Conservation (phyloP, 352 stramenopile species). For the Globisporangium mamillatum region DNA sequence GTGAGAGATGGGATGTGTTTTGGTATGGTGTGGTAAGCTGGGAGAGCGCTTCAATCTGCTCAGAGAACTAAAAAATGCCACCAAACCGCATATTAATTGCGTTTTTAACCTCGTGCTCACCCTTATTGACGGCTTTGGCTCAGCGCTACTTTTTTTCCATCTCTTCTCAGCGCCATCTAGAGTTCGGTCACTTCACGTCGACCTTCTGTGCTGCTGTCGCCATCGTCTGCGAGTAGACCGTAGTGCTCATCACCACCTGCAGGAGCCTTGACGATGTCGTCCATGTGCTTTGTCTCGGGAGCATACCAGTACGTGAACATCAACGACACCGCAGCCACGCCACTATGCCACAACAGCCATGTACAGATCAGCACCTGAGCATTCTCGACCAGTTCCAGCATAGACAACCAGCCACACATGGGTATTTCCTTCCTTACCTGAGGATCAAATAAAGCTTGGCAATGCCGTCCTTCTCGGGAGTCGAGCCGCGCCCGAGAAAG, state of each 20-base stretch:
- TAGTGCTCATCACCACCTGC: conserved; percentile 36
- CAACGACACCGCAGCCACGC: conserved; percentile 33
- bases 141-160: neutral
- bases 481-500: conserved; percentile 53
- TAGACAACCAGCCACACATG: neutral
- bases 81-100: neutral
- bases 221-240: conserved; percentile 33
- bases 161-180: conserved; percentile 13
- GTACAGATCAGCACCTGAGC: neutral
- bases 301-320: conserved; percentile 53
- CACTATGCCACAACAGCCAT: conserved; percentile 20
- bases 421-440: conserved; percentile 18
- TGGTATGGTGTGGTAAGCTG: neutral
- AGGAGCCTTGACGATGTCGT: conserved; percentile 17
- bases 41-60: neutral
- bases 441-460: conserved; percentile 86
- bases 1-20: neutral
- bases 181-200: conserved; percentile 49
- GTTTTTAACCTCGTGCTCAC: neutral
- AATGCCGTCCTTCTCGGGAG: conserved; percentile 81
- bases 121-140: neutral
- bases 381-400: neutral
- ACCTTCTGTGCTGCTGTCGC: conserved; percentile 28
- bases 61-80: neutral
- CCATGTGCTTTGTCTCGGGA: conserved; percentile 62